phyloP scores from a whole-genome alignment of 2,329 filamentous ascomycete genomes.

The Fusarium odoratissimum region DNA sequence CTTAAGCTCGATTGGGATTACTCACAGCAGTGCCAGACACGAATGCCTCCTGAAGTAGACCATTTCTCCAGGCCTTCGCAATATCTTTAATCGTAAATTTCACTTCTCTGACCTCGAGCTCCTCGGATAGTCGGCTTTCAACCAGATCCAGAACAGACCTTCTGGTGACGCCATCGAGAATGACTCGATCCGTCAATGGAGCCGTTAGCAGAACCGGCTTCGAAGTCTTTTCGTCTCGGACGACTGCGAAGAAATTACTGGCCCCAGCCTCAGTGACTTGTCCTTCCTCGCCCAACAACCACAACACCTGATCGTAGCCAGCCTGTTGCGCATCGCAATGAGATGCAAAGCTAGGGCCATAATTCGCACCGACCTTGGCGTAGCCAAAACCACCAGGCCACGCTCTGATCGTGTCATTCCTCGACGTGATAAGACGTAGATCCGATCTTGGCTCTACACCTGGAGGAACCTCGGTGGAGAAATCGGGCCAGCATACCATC shows the following conservation, averaged over 20 bases:
- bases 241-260: not conserved
- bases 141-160: not conserved
- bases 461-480: not conserved
- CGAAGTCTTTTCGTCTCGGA: fast-evolving
- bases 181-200: not conserved
- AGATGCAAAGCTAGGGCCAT: not conserved
- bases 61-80: not conserved
- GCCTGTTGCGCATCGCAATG: not conserved
- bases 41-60: not conserved
- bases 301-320: not conserved
- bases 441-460: not conserved
- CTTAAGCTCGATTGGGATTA: fast-evolving
- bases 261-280: not conserved
- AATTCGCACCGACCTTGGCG: not conserved
- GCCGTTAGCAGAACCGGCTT: not conserved
- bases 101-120: not conserved
- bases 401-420: not conserved
- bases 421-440: not conserved
- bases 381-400: not conserved
- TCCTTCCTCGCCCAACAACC: fast-evolving
- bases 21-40: conserved; percentile 4
- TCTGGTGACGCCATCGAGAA: not conserved
- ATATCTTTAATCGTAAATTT: not conserved
- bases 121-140: fast-evolving
- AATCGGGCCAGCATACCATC: not conserved